Evolutionary conservation across 306 rosid genomes (phyloP).

Genomic region (Hippophae tibetana): DNA sequence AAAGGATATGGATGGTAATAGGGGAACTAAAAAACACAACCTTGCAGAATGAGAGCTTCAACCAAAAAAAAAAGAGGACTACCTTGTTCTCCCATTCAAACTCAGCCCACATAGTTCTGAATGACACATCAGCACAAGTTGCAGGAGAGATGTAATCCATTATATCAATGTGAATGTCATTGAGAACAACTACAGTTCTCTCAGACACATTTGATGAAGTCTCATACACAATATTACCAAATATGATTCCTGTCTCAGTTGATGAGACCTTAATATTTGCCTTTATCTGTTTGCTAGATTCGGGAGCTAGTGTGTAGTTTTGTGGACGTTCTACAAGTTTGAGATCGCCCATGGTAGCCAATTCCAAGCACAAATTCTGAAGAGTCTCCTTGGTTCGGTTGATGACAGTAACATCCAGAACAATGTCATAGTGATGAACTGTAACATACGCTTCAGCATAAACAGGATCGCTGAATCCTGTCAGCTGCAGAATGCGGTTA

Average conservation of each 20-base stretch:
- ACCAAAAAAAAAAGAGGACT: conserved; percentile 8
- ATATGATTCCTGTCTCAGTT: conserved; percentile 93
- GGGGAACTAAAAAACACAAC: too few relatives aligned
- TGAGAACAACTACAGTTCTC: conserved; percentile 87
- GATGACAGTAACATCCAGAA: conserved; percentile 94
- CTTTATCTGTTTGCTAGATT: conserved; percentile 90
- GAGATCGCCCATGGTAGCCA: conserved; percentile 98
- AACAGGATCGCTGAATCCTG: conserved; percentile 98
- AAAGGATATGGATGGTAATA: too few relatives aligned
- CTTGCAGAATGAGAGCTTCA: too few relatives aligned
- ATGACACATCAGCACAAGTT: conserved; percentile 80
- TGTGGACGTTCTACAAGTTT: conserved; percentile 99
- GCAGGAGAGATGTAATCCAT: conserved; percentile 99
- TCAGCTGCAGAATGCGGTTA: conserved; percentile 96
- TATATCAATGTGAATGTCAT: conserved; percentile 98
- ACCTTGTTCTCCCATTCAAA: conserved; percentile 99
- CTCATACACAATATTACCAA: conserved; percentile 94
- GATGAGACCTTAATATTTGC: conserved; percentile 98
- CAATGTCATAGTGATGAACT: conserved; percentile 93
- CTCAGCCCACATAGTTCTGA: conserved; percentile 99
- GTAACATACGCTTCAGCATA: conserved; percentile 99
- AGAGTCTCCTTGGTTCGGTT: conserved; percentile 94
- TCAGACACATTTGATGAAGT: conserved; percentile 84
- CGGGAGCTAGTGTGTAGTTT: conserved; percentile 94
- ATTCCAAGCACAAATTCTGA: conserved; percentile 95